These are phyloP conservation scores for Fusarium nelsonii DNA, from an alignment of 2,329 filamentous ascomycete species.

Conservation along the genomic window DNA sequence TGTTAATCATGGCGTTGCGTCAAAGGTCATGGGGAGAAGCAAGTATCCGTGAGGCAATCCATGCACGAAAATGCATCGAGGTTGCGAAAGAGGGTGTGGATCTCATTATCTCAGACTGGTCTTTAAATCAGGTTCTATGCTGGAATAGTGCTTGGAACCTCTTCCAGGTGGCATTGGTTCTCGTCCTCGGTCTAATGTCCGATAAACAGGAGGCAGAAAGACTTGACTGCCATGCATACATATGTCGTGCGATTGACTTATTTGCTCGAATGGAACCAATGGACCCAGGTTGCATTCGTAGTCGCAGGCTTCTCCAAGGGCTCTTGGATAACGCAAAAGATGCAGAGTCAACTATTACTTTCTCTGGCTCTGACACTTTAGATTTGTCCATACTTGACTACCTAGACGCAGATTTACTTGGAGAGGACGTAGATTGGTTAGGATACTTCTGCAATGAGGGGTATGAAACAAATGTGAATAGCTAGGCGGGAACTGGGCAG, in stretches of 20 bases:
- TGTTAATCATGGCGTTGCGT: not conserved
- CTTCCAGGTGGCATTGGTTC: conserved; percentile 1
- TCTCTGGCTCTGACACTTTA: not conserved
- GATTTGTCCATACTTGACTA: not conserved
- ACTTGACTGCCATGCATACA: not conserved
- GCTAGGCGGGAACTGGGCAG: too few species aligned
- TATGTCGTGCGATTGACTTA: not conserved
- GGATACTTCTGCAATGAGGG: not conserved
- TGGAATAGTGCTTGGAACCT: conserved; percentile 22
- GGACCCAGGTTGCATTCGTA: conserved; percentile 5
- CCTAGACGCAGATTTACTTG: conserved; percentile 1
- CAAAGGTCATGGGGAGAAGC: not conserved
- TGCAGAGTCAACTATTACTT: not conserved
- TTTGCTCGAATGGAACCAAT: conserved; percentile 6
- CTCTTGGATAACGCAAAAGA: not conserved
- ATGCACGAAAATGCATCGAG: not conserved
- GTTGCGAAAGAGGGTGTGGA: conserved; percentile 8
- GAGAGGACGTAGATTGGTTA: conserved; percentile 11
- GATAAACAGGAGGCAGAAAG: not conserved
- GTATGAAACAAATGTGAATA: too few species aligned
- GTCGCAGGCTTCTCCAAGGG: conserved; percentile 4
- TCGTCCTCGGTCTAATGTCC: conserved; percentile 9
- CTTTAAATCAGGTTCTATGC: conserved; percentile 2
- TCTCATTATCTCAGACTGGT: not conserved
- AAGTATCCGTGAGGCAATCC: fast-evolving